phyloP scores from a whole-genome alignment of 495 filamentous ascomycete genomes.

The Hyaloscypha variabilis region DNA sequence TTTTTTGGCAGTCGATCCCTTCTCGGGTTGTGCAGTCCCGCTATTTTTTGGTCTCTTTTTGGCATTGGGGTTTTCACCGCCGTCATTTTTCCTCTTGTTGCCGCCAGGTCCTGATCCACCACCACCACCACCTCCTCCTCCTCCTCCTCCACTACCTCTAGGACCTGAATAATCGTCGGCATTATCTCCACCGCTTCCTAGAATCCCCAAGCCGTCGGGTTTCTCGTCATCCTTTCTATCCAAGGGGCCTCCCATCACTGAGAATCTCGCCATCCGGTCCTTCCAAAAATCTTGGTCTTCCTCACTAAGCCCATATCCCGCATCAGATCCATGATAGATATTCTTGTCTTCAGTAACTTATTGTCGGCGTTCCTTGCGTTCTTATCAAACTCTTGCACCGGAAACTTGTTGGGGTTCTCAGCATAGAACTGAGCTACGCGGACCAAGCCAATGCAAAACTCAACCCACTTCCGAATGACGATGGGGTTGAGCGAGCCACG shows the following conservation, averaged over 20 bases:
- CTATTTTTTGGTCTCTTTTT: too few species aligned
- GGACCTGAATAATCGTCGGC: not conserved
- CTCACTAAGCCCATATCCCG: constrained; percentile 20
- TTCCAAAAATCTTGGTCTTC: constrained; percentile 14
- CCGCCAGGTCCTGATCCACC: too few species aligned
- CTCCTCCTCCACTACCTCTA: too few species aligned
- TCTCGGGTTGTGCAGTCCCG: too few species aligned
- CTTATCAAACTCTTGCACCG: not conserved
- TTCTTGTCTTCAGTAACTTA: too few species aligned
- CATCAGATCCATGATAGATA: constrained; percentile 21
- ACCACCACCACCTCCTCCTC: too few species aligned
- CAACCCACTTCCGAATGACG: constrained; percentile 14
- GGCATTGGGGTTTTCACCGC: too few species aligned
- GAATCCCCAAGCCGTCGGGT: not conserved
- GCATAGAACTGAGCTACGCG: constrained; percentile 15
- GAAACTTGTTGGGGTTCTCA: constrained; percentile 7
- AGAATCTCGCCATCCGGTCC: constrained; percentile 12
- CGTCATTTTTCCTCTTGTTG: too few species aligned
- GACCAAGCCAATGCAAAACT: constrained; percentile 21
- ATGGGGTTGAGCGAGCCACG: constrained; percentile 8
- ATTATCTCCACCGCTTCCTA: not conserved
- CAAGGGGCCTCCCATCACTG: constrained; percentile 2
- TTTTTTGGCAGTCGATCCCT: too few species aligned
- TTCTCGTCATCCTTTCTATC: constrained; percentile 22
- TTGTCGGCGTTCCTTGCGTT: too few species aligned